Base-by-base conservation (phyloP, 495 filamentous ascomycete genomes). In the Penicillium subrubescens region DNA sequence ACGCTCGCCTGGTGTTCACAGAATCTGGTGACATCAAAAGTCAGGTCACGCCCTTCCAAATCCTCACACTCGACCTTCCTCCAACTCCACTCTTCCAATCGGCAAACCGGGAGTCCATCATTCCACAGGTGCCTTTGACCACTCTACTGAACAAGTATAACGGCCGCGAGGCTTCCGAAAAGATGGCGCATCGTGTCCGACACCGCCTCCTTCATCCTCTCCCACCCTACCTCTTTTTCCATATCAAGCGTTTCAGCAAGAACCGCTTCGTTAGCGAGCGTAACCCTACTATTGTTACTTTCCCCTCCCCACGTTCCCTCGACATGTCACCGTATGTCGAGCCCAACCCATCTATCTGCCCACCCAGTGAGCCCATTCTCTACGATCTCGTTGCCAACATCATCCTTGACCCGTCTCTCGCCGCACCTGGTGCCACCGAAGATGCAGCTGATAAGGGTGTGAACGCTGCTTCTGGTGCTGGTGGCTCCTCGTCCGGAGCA, bases 321-420 rank as follows among this genome's bases (percentile, higher is more conserved):
- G 92, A 99, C 71, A 88, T 97, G 82, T 84, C 87, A 4, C 93
- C 92, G 0, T 99, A 94, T 69, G 92, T 97, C 29, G 88, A 94
- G 64, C 91, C 91, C 5, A 88, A 89, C 60, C 87, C 89, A 0
- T 66, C 79, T 0, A 39, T 85, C 15, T 84, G 86, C 71, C 78
- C 87, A 1, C 85, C 86, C 0, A 88, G 90, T 11, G 94, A 97
- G 71, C 93, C 94, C 8, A 92, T 98, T 66, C 88, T 91, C 82
- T 99, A 98, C 73, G 96, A 99, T 73, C 87, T 99, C 7, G 94
- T 98, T 0, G 93, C 95, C 37, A 98, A 98, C 75, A 90, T 99
- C 61, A 95, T 93, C 60, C 78, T 83, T 34, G 81, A 83, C 66
- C 78, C 81, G 37, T 71, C 79, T 15, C 90, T 97, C 71, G 93